Base-by-base conservation (phyloP, 2,329 filamentous ascomycete species). In the Amesomyces nigricolor region DNA sequence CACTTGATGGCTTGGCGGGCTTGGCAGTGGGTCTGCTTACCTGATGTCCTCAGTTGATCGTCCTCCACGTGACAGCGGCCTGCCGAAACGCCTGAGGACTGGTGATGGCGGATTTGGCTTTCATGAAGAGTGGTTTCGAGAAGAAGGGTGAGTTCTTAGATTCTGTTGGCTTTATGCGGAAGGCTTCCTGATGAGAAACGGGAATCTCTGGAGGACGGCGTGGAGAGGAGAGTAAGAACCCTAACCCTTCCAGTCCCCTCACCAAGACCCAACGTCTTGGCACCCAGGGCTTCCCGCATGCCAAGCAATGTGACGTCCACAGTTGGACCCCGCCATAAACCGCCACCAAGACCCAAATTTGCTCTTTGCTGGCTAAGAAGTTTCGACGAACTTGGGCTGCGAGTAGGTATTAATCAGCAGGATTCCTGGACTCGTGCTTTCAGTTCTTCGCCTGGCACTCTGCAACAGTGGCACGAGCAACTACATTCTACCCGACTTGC, bases 271-370 rank as follows among this genome's bases (percentile, higher is more conserved):
- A 39, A 52, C n/a, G 16, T 14, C 44, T 42, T 35, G 43, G 13
- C 43, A 26, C 22, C 46, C 53, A 58, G 53, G 55, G 56, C 56
- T 58, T 54, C 46, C 53, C 44, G 45, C 53, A 39, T 54, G 59
- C 59, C 59, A 61, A 59, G 59, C 30, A 46, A 51, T 57, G 57
- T 61, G 59, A 61, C 59, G 59, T 61, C 57, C 57, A 58, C 54
- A 61, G 37, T 53, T 37, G 40, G 48, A 57, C 59, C 59, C 59
- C 54, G 49, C 57, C 49, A 57, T 57, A 45, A 60, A 61, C 58
- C 59, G 62, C 62, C 62, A 63, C 62, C 56, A 58, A 53, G 32
- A 10, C 32, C 32, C 32, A 63, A 62, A 58, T 58, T 60, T 57
- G 51, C 42, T 26, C 47, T 47, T 35, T 46, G 26, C n/a, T 22